These are phyloP conservation scores for Carex kokanica DNA, from an alignment of 176 grass and related monocot genomes.

Conservation along the genomic window DNA sequence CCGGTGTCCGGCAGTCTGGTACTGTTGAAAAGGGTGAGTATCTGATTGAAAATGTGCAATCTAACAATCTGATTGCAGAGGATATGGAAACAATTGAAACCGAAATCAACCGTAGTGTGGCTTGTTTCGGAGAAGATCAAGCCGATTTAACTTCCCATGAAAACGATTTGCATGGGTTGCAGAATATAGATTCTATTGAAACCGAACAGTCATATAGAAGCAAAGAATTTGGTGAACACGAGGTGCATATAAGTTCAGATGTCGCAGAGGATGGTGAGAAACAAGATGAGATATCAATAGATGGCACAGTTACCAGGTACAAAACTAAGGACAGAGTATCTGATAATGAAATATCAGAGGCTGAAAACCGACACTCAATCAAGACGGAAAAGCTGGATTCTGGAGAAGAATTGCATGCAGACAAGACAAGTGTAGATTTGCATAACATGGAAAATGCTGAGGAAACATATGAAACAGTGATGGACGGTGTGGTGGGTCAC, in stretches of 20 bases:
- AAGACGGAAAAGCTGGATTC: neutral
- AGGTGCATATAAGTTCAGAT: conserved; percentile 15
- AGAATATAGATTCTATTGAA: conserved; percentile 26
- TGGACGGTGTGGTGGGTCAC: conserved; percentile 10
- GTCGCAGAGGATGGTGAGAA: conserved; percentile 24
- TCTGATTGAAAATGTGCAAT: conserved; percentile 34
- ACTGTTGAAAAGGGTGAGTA: conserved; percentile 38
- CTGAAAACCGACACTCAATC: neutral
- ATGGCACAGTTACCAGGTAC: conserved; percentile 31
- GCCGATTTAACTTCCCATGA: conserved; percentile 37
- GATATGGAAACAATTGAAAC: neutral
- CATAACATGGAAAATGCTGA: neutral
- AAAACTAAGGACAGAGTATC: conserved; percentile 33
- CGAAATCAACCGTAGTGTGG: neutral
- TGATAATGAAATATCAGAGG: conserved; percentile 27
- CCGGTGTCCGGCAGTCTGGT: conserved; percentile 26
- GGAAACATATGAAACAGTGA: conserved; percentile 5
- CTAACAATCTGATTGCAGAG: conserved; percentile 23
- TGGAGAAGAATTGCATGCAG: conserved; percentile 30
- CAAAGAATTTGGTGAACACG: conserved; percentile 14
- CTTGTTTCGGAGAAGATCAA: conserved; percentile 13
- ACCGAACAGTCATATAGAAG: conserved; percentile 8
- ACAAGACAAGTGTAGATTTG: neutral
- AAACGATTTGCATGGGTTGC: conserved; percentile 33
- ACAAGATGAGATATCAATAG: conserved; percentile 25